Conservation (phyloP, 1,284 basidiomycete genomes). For the Ceratorhiza oryzae-sativae region DNA sequence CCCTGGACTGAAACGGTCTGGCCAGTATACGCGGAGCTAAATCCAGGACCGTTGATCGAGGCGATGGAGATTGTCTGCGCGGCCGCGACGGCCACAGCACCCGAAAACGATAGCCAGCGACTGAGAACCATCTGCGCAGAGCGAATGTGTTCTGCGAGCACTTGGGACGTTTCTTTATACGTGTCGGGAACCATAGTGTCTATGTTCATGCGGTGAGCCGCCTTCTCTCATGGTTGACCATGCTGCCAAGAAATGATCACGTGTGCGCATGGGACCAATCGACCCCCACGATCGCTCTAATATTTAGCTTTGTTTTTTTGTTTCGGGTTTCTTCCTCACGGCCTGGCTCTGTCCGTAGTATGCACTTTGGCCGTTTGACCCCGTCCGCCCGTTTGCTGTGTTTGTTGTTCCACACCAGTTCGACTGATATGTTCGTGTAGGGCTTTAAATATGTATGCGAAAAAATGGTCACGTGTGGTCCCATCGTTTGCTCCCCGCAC, state of each 20-base stretch:
- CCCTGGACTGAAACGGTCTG: conserved; percentile 61
- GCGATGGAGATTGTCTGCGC: conserved; percentile 26
- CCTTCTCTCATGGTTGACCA: conserved; percentile 26
- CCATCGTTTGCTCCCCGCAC: conserved; percentile 18
- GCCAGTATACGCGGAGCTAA: conserved; percentile 59
- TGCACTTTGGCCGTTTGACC: too few relatives aligned
- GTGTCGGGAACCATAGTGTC: conserved; percentile 10
- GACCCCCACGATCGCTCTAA: too few relatives aligned
- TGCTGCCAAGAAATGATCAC: conserved; percentile 28
- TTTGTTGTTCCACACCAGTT: too few relatives aligned
- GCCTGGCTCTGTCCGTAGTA: too few relatives aligned
- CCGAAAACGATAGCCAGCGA: conserved; percentile 16
- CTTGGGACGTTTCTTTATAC: conserved; percentile 20
- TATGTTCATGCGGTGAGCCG: conserved; percentile 3
- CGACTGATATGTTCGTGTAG: too few relatives aligned
- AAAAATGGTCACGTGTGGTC: too few relatives aligned
- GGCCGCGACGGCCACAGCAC: conserved; percentile 2
- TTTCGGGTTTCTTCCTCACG: too few relatives aligned
- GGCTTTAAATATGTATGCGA: too few relatives aligned
- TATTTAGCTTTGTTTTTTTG: too few relatives aligned
- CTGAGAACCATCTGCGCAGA: conserved; percentile 27
- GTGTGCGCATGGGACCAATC: too few relatives aligned
- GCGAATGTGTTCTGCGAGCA: conserved; percentile 2
- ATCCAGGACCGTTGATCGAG: conserved; percentile 56
- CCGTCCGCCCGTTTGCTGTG: too few relatives aligned